These are phyloP conservation scores for Meira nashicola DNA, from an alignment of 1,284 basidiomycete species.

Conservation along the genomic window DNA sequence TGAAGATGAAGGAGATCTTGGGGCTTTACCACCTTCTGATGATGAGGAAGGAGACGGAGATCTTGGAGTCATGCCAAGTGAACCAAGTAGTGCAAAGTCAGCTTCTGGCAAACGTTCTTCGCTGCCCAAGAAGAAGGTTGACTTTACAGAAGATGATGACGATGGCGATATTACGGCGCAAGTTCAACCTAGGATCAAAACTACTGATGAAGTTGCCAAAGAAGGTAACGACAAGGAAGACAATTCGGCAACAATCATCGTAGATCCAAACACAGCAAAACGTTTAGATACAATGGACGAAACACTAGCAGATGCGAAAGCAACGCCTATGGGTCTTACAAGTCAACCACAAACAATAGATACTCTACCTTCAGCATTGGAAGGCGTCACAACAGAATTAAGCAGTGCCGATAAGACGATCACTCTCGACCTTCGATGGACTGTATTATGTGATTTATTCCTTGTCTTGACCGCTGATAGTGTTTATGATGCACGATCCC, in stretches of 20 bases:
- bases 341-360: slow-evolving; percentile 35
- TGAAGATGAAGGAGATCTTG: slow-evolving; percentile 24
- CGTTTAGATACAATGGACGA: slow-evolving; percentile 23
- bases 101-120: neutral
- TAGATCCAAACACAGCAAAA: slow-evolving; percentile 44
- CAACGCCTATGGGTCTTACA: slow-evolving; percentile 28
- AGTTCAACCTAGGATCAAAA: neutral
- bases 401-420: slow-evolving; percentile 44
- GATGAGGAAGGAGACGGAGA: slow-evolving; percentile 18
- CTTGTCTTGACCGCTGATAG: slow-evolving; percentile 50
- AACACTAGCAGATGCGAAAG: slow-evolving; percentile 16
- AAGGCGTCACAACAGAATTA: slow-evolving; percentile 49
- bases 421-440: slow-evolving; percentile 52
- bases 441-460: slow-evolving; percentile 51
- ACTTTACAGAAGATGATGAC: neutral
- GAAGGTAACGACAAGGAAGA: neutral
- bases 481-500: slow-evolving; percentile 50
- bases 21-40: neutral
- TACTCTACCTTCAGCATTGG: slow-evolving; percentile 38
- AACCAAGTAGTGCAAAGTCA: neutral
- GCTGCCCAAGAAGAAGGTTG: neutral
- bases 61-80: slow-evolving; percentile 9
- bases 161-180: slow-evolving; percentile 1
- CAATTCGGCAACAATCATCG: slow-evolving; percentile 11
- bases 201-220: neutral